These are phyloP conservation scores for Boletus sensibilis DNA, from an alignment of 768 basidiomycete genomes.

Conservation along the genomic window DNA sequence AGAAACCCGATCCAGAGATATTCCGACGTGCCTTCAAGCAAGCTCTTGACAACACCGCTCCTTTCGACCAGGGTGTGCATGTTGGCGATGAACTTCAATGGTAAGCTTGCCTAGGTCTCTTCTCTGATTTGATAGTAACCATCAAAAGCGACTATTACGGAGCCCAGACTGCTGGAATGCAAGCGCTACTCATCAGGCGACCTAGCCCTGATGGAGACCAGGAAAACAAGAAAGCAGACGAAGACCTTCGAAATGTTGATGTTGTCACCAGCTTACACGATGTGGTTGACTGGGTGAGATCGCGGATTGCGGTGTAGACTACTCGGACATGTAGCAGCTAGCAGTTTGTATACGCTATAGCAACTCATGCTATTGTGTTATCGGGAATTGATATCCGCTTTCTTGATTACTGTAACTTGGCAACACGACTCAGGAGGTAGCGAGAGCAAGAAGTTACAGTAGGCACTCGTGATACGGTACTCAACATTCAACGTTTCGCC, in stretches of 20 bases:
- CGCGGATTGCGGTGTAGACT: slow-evolving; percentile 7
- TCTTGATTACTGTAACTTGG: too few relatives aligned
- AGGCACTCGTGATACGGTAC: too few relatives aligned
- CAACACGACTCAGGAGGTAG: too few relatives aligned
- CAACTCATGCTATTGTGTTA: not conserved
- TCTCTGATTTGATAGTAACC: slow-evolving; percentile 1
- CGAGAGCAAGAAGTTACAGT: too few relatives aligned
- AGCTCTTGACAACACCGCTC: not conserved
- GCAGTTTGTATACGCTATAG: not conserved
- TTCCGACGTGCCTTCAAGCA: slow-evolving; percentile 45
- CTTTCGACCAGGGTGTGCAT: slow-evolving; percentile 51
- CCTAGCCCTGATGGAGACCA: slow-evolving; percentile 47
- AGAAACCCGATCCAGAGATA: slow-evolving; percentile 65
- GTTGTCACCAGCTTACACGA: slow-evolving; percentile 39
- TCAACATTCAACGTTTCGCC: not conserved
- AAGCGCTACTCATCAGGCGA: slow-evolving; percentile 57
- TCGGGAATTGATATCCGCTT: not conserved
- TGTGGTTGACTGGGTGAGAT: slow-evolving; percentile 39
- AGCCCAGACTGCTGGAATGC: slow-evolving; percentile 52
- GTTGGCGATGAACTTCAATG: slow-evolving; percentile 72
- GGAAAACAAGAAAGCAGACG: slow-evolving; percentile 41
- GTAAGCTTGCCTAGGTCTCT: slow-evolving; percentile 39
- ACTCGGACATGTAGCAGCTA: not conserved
- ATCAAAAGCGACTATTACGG: slow-evolving; percentile 62
- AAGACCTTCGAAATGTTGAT: slow-evolving; percentile 41